Percentiles rank a stretch among this genome's conserved stretches.
Conservation (phyloP, 176 grass and related monocot genomes). For the Miscanthus lutarioriparius region DNA sequence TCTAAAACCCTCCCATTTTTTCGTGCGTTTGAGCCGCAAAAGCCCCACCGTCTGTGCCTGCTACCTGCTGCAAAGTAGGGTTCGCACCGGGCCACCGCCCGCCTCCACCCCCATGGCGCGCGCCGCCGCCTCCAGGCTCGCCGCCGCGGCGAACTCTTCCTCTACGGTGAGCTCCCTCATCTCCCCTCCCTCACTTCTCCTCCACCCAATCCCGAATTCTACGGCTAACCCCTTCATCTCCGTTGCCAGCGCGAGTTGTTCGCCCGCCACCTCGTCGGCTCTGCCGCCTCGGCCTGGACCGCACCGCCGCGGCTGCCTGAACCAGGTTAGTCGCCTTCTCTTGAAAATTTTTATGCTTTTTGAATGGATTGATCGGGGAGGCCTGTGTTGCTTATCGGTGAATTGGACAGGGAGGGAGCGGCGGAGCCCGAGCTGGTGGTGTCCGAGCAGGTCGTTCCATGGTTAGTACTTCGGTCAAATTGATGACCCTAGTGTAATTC, state of each 20-base stretch:
- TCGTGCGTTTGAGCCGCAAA: neutral
- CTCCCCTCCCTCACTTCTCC: neutral
- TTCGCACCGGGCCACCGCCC: neutral
- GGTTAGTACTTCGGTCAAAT: conserved; percentile 23
- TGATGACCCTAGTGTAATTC: neutral
- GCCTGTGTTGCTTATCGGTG: conserved; percentile 22
- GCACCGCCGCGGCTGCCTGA: conserved; percentile 13
- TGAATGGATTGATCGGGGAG: neutral
- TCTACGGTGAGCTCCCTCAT: conserved; percentile 33
- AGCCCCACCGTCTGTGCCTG: neutral
- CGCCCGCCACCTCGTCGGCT: conserved; percentile 43
- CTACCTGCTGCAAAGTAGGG: conserved; percentile 32
- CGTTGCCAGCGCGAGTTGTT: conserved; percentile 49
- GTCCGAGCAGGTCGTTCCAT: conserved; percentile 65
- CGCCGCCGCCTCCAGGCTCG: conserved; percentile 48
- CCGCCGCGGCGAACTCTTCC: conserved; percentile 20
- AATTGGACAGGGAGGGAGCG: conserved; percentile 48
- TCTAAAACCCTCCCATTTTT: conserved; percentile 20
- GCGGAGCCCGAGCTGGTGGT: conserved; percentile 41
- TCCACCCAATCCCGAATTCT: neutral
- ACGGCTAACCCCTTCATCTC: conserved; percentile 5
- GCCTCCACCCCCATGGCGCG: conserved; percentile 45
- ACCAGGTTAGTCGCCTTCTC: conserved; percentile 23
- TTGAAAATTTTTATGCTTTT: neutral
- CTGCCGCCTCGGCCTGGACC: conserved; percentile 29